phyloP scores from a whole-genome alignment of 306 rosid species.

The Vigna hirtella region DNA sequence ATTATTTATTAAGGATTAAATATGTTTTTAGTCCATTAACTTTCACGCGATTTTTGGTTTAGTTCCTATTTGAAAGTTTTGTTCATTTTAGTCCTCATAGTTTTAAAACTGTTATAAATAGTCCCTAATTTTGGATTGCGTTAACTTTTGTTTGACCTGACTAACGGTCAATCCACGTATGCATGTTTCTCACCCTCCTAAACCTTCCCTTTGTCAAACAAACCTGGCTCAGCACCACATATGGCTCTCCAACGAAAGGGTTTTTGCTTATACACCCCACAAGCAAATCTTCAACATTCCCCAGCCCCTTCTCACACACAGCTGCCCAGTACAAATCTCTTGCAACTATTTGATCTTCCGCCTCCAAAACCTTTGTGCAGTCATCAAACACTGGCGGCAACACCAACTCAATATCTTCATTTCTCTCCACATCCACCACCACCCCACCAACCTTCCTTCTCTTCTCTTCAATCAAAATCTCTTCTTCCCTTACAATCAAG shows the following conservation, averaged over 20 bases:
- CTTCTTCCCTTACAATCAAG: conserved; percentile 77
- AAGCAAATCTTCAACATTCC: conserved; percentile 60
- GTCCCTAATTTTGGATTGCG: too few species aligned
- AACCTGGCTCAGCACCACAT: conserved; percentile 72
- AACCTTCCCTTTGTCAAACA: conserved; percentile 59
- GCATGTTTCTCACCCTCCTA: conserved; percentile 75
- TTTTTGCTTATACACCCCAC: conserved; percentile 64
- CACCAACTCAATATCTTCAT: conserved; percentile 66
- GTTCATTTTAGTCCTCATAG: too few species aligned
- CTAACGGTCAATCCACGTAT: not conserved
- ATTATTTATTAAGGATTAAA: too few species aligned
- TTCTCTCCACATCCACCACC: conserved; percentile 45
- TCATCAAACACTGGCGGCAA: conserved; percentile 74
- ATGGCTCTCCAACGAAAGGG: conserved; percentile 84
- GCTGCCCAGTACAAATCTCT: conserved; percentile 90
- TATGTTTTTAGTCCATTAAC: fast-evolving
- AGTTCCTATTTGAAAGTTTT: too few species aligned
- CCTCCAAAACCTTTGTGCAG: conserved; percentile 66
- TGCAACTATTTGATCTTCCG: conserved; percentile 69
- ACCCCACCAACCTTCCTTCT: conserved; percentile 7
- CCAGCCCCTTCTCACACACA: conserved; percentile 50
- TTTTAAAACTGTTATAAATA: too few species aligned
- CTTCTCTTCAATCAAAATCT: conserved; percentile 58
- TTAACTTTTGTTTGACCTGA: not conserved
- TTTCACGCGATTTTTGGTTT: fast-evolving